Percentiles rank a stretch among this genome's conserved stretches.
These are phyloP conservation scores for Omphalotus olearius DNA, from an alignment of 1,284 basidiomycete genomes.

Conservation along the genomic window DNA sequence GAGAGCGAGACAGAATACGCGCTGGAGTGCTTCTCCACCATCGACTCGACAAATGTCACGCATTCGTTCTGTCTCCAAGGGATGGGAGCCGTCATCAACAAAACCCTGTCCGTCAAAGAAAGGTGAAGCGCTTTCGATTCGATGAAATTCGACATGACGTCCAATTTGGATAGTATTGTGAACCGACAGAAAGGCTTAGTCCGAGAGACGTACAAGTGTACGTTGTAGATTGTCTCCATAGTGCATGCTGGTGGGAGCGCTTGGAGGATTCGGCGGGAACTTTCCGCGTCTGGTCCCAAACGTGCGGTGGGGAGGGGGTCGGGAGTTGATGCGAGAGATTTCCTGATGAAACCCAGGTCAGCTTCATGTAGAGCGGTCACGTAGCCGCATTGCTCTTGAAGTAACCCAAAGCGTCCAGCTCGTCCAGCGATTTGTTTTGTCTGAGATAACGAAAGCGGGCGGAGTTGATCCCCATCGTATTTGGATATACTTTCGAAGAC, in stretches of 20 bases:
- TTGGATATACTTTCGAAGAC: slow-evolving; percentile 81
- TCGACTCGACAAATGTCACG: slow-evolving; percentile 28
- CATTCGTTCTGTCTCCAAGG: slow-evolving; percentile 34
- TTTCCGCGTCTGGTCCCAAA: slow-evolving; percentile 23
- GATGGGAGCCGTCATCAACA: slow-evolving; percentile 4
- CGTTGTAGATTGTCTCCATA: slow-evolving; percentile 36
- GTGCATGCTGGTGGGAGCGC: slow-evolving; percentile 25
- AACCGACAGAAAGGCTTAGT: slow-evolving; percentile 45
- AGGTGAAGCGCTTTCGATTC: slow-evolving; percentile 38
- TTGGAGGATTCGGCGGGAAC: slow-evolving; percentile 24
- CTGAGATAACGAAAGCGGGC: slow-evolving; percentile 69
- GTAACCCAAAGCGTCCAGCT: slow-evolving; percentile 87
- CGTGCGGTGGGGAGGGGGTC: slow-evolving; percentile 30
- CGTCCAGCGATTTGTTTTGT: slow-evolving; percentile 97
- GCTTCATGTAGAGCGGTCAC: slow-evolving; percentile 69
- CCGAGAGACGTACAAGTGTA: slow-evolving; percentile 43
- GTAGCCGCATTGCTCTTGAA: slow-evolving; percentile 49
- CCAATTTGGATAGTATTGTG: slow-evolving; percentile 21
- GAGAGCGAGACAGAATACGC: slow-evolving; percentile 34
- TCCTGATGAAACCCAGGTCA: slow-evolving; percentile 66
- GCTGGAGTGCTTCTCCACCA: slow-evolving; percentile 31
- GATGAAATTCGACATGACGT: slow-evolving; percentile 37
- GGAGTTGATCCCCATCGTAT: slow-evolving; percentile 56
- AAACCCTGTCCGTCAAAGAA: slow-evolving; percentile 20
- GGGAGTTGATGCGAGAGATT: slow-evolving; percentile 36